Percentiles rank a stretch among this genome's conserved stretches.
These are phyloP conservation scores for Rubus parviflorus DNA, from an alignment of 306 rosid species.

Conservation along the genomic window DNA sequence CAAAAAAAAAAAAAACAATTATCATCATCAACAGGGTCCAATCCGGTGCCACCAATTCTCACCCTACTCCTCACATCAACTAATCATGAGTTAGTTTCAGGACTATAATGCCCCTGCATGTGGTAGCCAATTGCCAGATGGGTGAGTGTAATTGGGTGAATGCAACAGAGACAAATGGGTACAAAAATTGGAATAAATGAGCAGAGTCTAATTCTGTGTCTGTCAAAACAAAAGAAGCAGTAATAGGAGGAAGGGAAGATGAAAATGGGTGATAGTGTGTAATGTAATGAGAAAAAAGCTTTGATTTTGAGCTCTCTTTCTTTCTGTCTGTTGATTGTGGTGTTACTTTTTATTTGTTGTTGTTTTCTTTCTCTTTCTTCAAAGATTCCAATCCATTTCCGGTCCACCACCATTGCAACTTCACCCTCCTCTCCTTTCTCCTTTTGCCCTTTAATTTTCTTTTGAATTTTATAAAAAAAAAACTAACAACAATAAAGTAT, in stretches of 20 bases:
- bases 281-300: slow-evolving; percentile 9
- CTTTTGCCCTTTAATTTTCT: slow-evolving; percentile 16
- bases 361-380: slow-evolving; percentile 37
- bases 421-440: slow-evolving; percentile 28
- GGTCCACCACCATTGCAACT: slow-evolving; percentile 62
- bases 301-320: slow-evolving; percentile 16
- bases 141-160: not conserved
- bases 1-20: not conserved
- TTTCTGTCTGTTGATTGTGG: slow-evolving; percentile 28
- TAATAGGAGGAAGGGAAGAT: slow-evolving; percentile 2
- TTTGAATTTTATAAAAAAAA: slow-evolving; percentile 31
- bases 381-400: slow-evolving; percentile 77
- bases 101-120: slow-evolving; percentile 15
- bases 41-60: slow-evolving; percentile 9
- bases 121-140: not conserved
- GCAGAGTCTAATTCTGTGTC: not conserved
- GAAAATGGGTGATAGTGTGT: slow-evolving; percentile 8
- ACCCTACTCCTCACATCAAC: slow-evolving; percentile 8
- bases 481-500: slow-evolving; percentile 12
- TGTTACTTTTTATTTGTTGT: slow-evolving; percentile 9
- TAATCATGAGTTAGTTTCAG: not conserved
- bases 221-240: not conserved
- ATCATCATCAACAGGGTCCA: not conserved
- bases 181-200: slow-evolving; percentile 1
- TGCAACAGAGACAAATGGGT: not conserved